phyloP scores from a whole-genome alignment of 176 grass and related monocot species.

The Triticum monococcum region DNA sequence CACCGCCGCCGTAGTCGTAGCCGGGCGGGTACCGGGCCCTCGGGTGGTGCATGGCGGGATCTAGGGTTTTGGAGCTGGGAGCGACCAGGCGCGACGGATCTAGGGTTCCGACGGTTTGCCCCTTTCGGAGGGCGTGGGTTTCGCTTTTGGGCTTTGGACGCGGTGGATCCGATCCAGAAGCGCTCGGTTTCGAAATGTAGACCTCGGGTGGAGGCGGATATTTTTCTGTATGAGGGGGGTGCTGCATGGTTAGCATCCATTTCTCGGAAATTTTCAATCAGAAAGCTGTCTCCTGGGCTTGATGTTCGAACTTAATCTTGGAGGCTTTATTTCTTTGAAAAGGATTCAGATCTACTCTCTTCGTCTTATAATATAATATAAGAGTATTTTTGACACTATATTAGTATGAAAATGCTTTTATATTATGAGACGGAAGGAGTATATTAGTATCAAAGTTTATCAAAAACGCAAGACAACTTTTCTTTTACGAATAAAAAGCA shows the following conservation, averaged over 20 bases:
- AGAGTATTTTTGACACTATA: too few species aligned
- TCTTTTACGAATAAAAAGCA: too few species aligned
- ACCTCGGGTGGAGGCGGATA: not conserved
- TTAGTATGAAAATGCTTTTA: too few species aligned
- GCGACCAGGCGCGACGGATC: slow-evolving; percentile 16
- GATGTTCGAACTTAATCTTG: too few species aligned
- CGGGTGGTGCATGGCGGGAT: slow-evolving; percentile 51
- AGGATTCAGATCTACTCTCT: too few species aligned
- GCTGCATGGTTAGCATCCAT: not conserved
- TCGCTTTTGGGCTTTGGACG: slow-evolving; percentile 22
- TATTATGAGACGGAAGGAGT: too few species aligned
- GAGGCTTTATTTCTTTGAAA: too few species aligned
- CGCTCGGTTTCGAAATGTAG: slow-evolving; percentile 15
- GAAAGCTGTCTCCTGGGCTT: not conserved
- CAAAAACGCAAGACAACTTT: too few species aligned
- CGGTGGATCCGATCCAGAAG: slow-evolving; percentile 35
- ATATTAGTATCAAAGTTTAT: too few species aligned
- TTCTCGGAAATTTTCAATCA: not conserved
- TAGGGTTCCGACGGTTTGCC: slow-evolving; percentile 41
- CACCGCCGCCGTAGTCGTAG: slow-evolving; percentile 27
- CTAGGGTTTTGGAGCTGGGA: slow-evolving; percentile 32
- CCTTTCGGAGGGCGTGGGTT: not conserved
- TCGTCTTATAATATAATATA: too few species aligned
- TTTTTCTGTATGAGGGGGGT: not conserved
- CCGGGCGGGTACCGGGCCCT: slow-evolving; percentile 39